A percentile compares a stretch with the other conserved stretches of the same genome.
Evolutionary conservation across 192 early-diverging fungal genomes (phyloP).

Genomic region (Podila epicladia): DNA sequence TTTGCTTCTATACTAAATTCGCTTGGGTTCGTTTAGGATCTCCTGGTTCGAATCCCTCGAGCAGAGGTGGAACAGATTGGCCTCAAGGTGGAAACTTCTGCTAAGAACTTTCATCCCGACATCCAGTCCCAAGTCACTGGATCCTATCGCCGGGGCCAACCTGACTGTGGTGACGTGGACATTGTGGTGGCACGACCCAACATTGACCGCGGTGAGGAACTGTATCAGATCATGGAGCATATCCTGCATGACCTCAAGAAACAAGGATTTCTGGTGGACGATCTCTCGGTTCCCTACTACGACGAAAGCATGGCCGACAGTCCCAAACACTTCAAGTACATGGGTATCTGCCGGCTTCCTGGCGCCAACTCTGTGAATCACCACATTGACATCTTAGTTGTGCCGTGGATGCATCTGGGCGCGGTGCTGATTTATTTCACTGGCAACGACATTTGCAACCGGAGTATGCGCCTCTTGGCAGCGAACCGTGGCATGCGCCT

Average conservation of each 20-base stretch:
- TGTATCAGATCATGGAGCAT: conserved; percentile 37
- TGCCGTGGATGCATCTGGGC: conserved; percentile 42
- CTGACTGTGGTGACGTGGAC: conserved; percentile 51
- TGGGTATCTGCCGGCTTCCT: conserved; percentile 43
- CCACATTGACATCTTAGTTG: conserved; percentile 48
- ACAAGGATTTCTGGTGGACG: conserved; percentile 36
- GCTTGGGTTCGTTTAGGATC: conserved; percentile 11
- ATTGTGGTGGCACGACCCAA: conserved; percentile 45
- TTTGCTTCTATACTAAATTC: not conserved
- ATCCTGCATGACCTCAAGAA: conserved; percentile 20
- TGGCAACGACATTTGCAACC: conserved; percentile 56
- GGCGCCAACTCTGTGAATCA: conserved; percentile 19
- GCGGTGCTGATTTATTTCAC: conserved; percentile 47
- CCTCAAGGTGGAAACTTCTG: conserved; percentile 13
- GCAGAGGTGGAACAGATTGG: conserved; percentile 49
- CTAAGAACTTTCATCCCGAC: conserved; percentile 24
- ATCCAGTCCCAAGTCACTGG: conserved; percentile 45
- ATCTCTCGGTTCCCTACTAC: conserved; percentile 20
- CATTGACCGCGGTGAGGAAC: conserved; percentile 31
- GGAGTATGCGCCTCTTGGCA: conserved; percentile 51
- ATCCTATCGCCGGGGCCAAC: conserved; percentile 50
- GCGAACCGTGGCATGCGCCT: conserved; percentile 45
- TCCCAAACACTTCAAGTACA: conserved; percentile 49
- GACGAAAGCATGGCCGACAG: conserved; percentile 12
- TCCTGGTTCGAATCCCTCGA: conserved; percentile 42